Evolutionary conservation across 331 rosid genomes (phyloP), one percentile per base, ranked within the genome.

Genomic region (Rosa hybrid): DNA sequence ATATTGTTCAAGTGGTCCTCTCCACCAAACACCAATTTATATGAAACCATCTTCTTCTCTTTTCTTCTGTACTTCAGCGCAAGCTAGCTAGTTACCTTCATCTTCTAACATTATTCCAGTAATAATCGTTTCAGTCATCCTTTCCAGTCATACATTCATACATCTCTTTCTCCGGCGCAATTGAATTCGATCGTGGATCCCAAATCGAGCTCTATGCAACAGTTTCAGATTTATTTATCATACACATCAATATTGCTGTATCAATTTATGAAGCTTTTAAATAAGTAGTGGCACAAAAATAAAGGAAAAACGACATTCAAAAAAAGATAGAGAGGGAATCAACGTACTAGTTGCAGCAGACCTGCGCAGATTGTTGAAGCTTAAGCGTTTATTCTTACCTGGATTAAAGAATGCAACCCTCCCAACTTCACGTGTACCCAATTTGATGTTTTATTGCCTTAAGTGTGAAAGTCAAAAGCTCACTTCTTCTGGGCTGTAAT

Each of bases 251-350:
- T 12, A 25, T 57, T 57, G 64, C 64, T 34, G 69, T 64, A 30
- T 27, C 20, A 2, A 13, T 27, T 21, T 21, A 59, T 59, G 34
- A 59, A 59, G 65, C 2, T 21, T 11, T 21, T 21, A 2, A 10
- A 23, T 59, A 59, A 59, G 65, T 59, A 4, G 27, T 59, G 71
- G 72, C 72, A 76, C 80, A 76, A 76, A 77, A 46, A 63, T 77
- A 20, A 63, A 46, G 72, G 72, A 77, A 63, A 56, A 63, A 38
- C 4, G 34, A 25, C 21, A 8, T 25, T 64, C 72, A 0, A 10
- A 41, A 0, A 77, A 27, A 11, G 72, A 20, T 16, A 1, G 51
- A 21, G 25, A 11, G 3, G 12, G 21, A 39, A 34, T 13, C 56
- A 6, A 16, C n/a, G 9, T 13, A 23, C 17, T 30, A 9, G 21